These are phyloP conservation scores for Circinella minor DNA, from an alignment of 371 early-diverging fungal genomes.

Conservation along the genomic window DNA sequence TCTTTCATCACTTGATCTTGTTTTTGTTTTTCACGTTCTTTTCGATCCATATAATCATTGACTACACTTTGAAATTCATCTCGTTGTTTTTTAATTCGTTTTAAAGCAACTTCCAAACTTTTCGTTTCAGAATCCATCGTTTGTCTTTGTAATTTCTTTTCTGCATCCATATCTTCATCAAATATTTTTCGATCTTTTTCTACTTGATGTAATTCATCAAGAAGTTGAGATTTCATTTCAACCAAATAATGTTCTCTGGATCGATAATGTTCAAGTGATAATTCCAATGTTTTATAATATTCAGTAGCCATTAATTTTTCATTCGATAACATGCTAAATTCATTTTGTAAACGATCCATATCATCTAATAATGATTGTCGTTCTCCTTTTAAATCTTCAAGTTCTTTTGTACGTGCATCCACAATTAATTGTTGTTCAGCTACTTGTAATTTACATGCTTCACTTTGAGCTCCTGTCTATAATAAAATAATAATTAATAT, in stretches of 20 bases:
- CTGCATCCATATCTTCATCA: conserved; percentile 31
- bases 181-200: conserved; percentile 25
- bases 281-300: conserved; percentile 60
- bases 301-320: conserved; percentile 55
- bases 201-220: conserved; percentile 25
- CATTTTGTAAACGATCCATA: conserved; percentile 55
- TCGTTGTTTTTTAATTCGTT: conserved; percentile 77
- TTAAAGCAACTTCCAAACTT: conserved; percentile 77
- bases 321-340: conserved; percentile 48
- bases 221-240: conserved; percentile 28
- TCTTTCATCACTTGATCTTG: conserved; percentile 25
- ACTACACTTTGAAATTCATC: conserved; percentile 36
- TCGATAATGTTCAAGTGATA: conserved; percentile 50
- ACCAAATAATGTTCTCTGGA: conserved; percentile 38
- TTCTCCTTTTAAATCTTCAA: conserved; percentile 74
- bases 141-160: conserved; percentile 27
- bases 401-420: conserved; percentile 66
- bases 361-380: conserved; percentile 62
- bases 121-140: conserved; percentile 71
- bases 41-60: conserved; percentile 28
- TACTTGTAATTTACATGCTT: conserved; percentile 32
- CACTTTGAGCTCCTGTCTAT: conserved; percentile 16
- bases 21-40: conserved; percentile 23
- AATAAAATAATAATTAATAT: neutral
- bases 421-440: conserved; percentile 54